Evolutionary conservation across 2,329 filamentous ascomycete species (phyloP).

Genomic region (Cadophora luteo-olivacea): DNA sequence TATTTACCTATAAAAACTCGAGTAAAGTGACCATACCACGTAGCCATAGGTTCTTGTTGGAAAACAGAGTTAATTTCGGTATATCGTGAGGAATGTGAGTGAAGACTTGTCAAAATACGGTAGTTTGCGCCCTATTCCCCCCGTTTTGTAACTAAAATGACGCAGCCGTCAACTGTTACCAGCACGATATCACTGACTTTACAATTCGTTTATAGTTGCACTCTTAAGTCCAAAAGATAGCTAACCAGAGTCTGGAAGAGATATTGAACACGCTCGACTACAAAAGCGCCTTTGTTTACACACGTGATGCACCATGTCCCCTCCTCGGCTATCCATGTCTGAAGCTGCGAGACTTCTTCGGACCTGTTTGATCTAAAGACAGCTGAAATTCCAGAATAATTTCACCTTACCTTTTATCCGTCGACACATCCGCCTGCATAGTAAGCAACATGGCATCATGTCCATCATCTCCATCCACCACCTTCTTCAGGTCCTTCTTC

Average conservation of each 20-base stretch:
- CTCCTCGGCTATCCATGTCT: neutral
- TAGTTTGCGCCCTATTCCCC: too few relatives aligned
- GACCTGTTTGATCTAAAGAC: too few relatives aligned
- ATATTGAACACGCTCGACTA: neutral
- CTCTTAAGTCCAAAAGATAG: too few relatives aligned
- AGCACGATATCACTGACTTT: neutral
- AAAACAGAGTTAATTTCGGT: too few relatives aligned
- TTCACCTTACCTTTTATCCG: neutral
- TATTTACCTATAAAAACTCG: too few relatives aligned
- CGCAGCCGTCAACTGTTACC: too few relatives aligned
- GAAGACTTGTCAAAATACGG: too few relatives aligned
- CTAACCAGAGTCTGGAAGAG: neutral
- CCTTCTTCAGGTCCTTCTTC: neutral
- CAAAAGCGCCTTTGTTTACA: neutral
- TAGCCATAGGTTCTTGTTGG: too few relatives aligned
- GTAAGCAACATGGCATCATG: conserved; percentile 11
- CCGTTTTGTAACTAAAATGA: too few relatives aligned
- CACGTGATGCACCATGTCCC: neutral
- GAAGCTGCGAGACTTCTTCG: too few relatives aligned
- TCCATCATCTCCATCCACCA: neutral
- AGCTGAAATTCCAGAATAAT: neutral
- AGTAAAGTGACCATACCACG: too few relatives aligned
- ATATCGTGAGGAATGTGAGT: too few relatives aligned
- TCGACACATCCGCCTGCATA: neutral
- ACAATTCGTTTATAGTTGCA: neutral